These are phyloP conservation scores for Mytilinidion resinicola DNA, from an alignment of 495 filamentous ascomycete species.

Conservation along the genomic window DNA sequence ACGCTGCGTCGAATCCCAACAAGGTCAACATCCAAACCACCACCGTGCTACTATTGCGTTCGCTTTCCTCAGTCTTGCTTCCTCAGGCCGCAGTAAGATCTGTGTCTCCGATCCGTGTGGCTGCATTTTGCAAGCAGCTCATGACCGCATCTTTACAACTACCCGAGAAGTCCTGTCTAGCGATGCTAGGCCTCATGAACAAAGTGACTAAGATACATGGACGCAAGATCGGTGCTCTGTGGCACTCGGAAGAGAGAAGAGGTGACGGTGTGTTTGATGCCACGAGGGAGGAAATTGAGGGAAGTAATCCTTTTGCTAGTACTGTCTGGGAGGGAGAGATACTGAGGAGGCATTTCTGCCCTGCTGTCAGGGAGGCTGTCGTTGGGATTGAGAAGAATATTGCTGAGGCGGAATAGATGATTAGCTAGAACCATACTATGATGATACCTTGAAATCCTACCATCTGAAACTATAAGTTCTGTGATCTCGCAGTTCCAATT, in stretches of 20 bases:
- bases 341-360: constrained; percentile 75
- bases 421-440: too few species aligned
- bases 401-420: constrained; percentile 14
- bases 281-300: constrained; percentile 58
- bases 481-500: too few species aligned
- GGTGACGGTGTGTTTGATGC: constrained; percentile 68
- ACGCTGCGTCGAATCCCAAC: constrained; percentile 36
- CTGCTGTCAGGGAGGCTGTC: constrained; percentile 73
- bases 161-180: constrained; percentile 79
- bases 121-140: constrained; percentile 88
- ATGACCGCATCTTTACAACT: constrained; percentile 73
- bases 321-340: constrained; percentile 94
- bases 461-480: too few species aligned
- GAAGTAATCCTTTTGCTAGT: constrained; percentile 79
- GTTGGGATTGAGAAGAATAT: constrained; percentile 36
- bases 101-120: constrained; percentile 70
- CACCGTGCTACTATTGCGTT: constrained; percentile 80
- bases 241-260: constrained; percentile 84
- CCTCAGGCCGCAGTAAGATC: constrained; percentile 53
- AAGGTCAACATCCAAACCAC: constrained; percentile 92
- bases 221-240: constrained; percentile 62
- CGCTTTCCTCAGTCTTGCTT: constrained; percentile 68
- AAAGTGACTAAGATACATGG: constrained; percentile 69
- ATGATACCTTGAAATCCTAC: too few species aligned
- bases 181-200: constrained; percentile 64